Evolutionary conservation across 768 basidiomycete species (phyloP).

Genomic region (Favolaschia claudopus): DNA sequence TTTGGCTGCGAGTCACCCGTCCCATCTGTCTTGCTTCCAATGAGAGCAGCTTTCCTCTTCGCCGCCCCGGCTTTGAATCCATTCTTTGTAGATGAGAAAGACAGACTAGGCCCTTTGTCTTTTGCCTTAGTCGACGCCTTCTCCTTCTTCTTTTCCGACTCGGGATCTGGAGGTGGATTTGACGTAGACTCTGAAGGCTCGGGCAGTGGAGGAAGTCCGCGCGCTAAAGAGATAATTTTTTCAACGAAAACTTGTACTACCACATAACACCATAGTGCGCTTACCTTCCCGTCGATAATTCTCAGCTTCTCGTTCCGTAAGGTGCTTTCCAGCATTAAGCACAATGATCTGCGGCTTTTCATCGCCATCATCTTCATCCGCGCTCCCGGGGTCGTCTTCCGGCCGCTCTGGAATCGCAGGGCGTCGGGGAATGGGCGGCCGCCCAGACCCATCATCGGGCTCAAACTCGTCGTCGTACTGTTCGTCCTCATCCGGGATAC

Average conservation of each 20-base stretch:
- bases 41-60: slow-evolving; percentile 51
- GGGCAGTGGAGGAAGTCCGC: slow-evolving; percentile 64
- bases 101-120: slow-evolving; percentile 41
- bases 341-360: slow-evolving; percentile 92
- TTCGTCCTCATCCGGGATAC: slow-evolving; percentile 56
- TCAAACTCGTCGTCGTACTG: slow-evolving; percentile 63
- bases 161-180: slow-evolving; percentile 22
- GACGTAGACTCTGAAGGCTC: slow-evolving; percentile 38
- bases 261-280: slow-evolving; percentile 22
- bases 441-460: slow-evolving; percentile 65
- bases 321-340: slow-evolving; percentile 86
- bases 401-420: slow-evolving; percentile 77
- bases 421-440: slow-evolving; percentile 78
- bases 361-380: slow-evolving; percentile 74
- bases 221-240: slow-evolving; percentile 51
- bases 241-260: background rate
- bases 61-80: slow-evolving; percentile 35
- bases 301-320: slow-evolving; percentile 79
- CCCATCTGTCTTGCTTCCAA: slow-evolving; percentile 34
- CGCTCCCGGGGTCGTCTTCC: slow-evolving; percentile 73
- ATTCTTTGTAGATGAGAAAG: slow-evolving; percentile 53
- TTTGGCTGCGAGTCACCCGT: slow-evolving; percentile 41
- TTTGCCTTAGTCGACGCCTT: slow-evolving; percentile 28
- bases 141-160: slow-evolving; percentile 33
- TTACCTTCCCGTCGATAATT: slow-evolving; percentile 78